These are phyloP conservation scores for Ceratobasidium sp. DNA, from an alignment of 1,284 basidiomycete species.

Conservation along the genomic window DNA sequence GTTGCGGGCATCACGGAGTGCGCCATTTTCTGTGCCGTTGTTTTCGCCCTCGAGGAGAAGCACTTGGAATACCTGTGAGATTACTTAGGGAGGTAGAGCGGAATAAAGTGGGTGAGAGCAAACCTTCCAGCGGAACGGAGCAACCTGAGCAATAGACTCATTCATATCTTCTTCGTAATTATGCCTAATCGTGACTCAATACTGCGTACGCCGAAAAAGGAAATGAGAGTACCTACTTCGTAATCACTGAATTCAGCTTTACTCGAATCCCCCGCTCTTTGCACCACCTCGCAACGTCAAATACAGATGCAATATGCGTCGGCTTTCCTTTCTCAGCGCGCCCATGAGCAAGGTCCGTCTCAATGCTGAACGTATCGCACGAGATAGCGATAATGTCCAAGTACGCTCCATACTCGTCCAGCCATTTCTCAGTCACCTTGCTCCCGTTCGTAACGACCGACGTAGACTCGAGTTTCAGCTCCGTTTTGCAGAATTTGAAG, in stretches of 20 bases:
- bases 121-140: conserved; percentile 58
- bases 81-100: neutral
- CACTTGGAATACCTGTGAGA: conserved; percentile 56
- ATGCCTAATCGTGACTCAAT: conserved; percentile 50
- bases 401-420: conserved; percentile 59
- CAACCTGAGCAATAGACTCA: conserved; percentile 53
- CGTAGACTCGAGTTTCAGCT: conserved; percentile 59
- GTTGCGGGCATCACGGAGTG: conserved; percentile 58
- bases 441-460: conserved; percentile 61
- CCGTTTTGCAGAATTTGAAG: conserved; percentile 61
- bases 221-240: conserved; percentile 49
- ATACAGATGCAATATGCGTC: conserved; percentile 56
- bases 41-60: conserved; percentile 60
- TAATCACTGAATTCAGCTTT: conserved; percentile 62
- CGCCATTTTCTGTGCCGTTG: conserved; percentile 52
- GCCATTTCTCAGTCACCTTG: conserved; percentile 62
- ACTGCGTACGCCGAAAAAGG: neutral
- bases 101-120: neutral
- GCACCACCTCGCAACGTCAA: conserved; percentile 59
- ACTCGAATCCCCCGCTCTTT: conserved; percentile 58
- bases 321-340: conserved; percentile 57
- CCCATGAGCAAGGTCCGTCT: conserved; percentile 59
- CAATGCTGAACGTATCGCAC: conserved; percentile 60
- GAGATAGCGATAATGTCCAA: conserved; percentile 63
- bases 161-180: conserved; percentile 61